These are phyloP conservation scores for Balansia obtecta DNA, from an alignment of 2,329 filamentous ascomycete genomes.

Conservation along the genomic window DNA sequence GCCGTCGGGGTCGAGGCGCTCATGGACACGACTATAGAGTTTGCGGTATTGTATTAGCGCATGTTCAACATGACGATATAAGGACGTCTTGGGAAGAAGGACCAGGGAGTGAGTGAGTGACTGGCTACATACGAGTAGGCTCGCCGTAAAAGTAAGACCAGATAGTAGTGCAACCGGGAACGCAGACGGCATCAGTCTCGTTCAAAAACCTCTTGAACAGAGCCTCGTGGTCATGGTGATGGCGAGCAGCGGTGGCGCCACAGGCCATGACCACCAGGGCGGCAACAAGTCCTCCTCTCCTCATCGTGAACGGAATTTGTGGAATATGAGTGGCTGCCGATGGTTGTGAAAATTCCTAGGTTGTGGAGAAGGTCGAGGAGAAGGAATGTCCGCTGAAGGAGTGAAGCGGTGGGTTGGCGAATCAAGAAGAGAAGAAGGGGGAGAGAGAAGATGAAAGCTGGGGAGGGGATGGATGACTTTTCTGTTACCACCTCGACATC, in stretches of 20 bases:
- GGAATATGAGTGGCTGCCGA: conserved; percentile 12
- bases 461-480: conserved; percentile 28
- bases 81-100: not conserved
- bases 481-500: conserved; percentile 39
- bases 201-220: conserved; percentile 41
- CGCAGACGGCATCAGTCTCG: conserved; percentile 35
- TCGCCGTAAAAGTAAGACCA: no score
- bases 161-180: conserved; percentile 57
- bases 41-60: not conserved
- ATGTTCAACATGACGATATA: not conserved
- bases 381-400: conserved; percentile 78
- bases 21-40: conserved; percentile 24
- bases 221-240: conserved; percentile 52
- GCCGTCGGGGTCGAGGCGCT: conserved; percentile 13
- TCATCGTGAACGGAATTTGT: conserved; percentile 48
- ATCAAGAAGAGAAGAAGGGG: conserved; percentile 27
- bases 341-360: conserved; percentile 7
- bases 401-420: conserved; percentile 57
- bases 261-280: conserved; percentile 48
- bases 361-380: conserved; percentile 6
- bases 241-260: conserved; percentile 42
- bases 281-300: conserved; percentile 61
- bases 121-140: conserved; percentile 43
- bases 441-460: conserved; percentile 27
- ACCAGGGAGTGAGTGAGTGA: no score